Evolutionary conservation across 768 basidiomycete genomes (phyloP).

Genomic region (Phanerochaete carnosa): DNA sequence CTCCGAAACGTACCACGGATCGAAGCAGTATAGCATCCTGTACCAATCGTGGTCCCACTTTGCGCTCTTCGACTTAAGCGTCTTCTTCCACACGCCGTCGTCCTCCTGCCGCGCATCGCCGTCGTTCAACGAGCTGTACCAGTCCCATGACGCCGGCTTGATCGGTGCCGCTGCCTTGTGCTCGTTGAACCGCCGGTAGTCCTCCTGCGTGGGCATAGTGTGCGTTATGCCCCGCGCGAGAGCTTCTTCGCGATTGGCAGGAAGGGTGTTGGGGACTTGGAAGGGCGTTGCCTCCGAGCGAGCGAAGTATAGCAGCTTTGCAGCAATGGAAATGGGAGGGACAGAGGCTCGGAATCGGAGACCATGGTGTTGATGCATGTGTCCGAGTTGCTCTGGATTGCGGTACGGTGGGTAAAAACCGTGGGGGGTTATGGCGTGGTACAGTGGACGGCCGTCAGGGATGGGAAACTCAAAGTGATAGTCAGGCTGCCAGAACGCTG

Average conservation of each 20-base stretch:
- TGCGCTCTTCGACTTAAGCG: slow-evolving; percentile 33
- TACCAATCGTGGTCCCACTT: slow-evolving; percentile 60
- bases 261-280: slow-evolving; percentile 18
- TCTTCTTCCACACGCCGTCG: slow-evolving; percentile 22
- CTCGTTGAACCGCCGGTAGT: slow-evolving; percentile 56
- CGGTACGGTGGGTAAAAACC: slow-evolving; percentile 50
- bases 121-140: slow-evolving; percentile 17
- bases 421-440: slow-evolving; percentile 35
- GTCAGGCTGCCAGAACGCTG: slow-evolving; percentile 57
- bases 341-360: slow-evolving; percentile 22
- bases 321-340: slow-evolving; percentile 49
- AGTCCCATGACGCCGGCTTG: slow-evolving; percentile 15
- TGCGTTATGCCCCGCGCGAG: slow-evolving; percentile 23
- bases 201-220: slow-evolving; percentile 48
- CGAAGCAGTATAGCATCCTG: slow-evolving; percentile 44
- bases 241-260: slow-evolving; percentile 28
- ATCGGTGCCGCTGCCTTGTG: slow-evolving; percentile 34
- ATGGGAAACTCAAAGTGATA: slow-evolving; percentile 54
- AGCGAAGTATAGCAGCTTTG: slow-evolving; percentile 61
- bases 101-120: slow-evolving; percentile 21
- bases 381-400: slow-evolving; percentile 31
- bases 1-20: slow-evolving; percentile 31
- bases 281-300: slow-evolving; percentile 43
- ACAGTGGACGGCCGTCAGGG: slow-evolving; percentile 25
- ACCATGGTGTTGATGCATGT: slow-evolving; percentile 23